These are phyloP conservation scores for Penicillium palitans DNA, from an alignment of 2,329 filamentous ascomycete species.

Conservation along the genomic window DNA sequence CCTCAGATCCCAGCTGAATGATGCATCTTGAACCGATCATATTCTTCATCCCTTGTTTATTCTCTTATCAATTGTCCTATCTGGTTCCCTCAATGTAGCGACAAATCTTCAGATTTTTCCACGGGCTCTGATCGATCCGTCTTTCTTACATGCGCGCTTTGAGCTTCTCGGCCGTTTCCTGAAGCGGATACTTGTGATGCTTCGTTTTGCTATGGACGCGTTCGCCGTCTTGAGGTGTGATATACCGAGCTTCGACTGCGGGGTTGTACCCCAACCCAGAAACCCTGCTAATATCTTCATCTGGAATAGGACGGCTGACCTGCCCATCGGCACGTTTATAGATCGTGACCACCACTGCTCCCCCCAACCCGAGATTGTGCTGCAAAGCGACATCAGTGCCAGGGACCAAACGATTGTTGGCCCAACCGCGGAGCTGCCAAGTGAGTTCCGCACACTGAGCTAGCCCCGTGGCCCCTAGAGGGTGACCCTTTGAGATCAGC, in stretches of 20 bases:
- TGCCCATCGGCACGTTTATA: no score
- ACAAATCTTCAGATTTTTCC: not conserved
- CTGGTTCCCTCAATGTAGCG: not conserved
- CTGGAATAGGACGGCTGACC: no score
- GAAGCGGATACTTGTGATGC: conserved; percentile 69
- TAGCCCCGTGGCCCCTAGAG: no score
- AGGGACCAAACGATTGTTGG: no score
- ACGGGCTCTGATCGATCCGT: not conserved
- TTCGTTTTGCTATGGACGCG: conserved; percentile 68
- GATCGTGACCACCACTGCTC: no score
- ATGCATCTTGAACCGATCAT: not conserved
- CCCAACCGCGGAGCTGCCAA: no score
- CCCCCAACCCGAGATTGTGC: no score
- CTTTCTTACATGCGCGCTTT: conserved; percentile 15
- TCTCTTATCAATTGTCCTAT: not conserved
- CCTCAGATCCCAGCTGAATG: not conserved
- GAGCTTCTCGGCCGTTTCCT: conserved; percentile 18
- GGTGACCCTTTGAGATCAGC: no score
- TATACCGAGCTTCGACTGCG: conserved; percentile 78
- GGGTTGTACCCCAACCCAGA: conserved; percentile 82
- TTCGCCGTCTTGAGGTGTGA: conserved; percentile 73
- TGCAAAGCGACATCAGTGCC: no score
- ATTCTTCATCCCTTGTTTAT: not conserved
- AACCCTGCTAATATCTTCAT: conserved; percentile 61
- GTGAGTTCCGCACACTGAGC: no score